Evolutionary conservation across 495 filamentous ascomycete species (phyloP).

Genomic region (Hyaloscypha variabilis): DNA sequence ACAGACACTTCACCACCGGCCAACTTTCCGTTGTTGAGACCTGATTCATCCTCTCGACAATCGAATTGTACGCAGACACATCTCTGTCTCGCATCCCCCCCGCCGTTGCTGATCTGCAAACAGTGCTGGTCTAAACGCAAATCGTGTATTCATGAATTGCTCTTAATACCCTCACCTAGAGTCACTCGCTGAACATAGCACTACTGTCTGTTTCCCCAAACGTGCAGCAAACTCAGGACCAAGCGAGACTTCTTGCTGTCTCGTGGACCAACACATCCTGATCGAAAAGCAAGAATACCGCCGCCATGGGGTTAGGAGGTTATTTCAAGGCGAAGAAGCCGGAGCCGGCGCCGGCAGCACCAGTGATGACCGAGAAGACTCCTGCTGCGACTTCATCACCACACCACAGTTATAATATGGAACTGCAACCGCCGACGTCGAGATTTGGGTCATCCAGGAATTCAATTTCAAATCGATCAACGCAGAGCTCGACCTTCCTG

Average conservation of each 20-base stretch:
- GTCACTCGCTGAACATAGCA: conserved; percentile 14
- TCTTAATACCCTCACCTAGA: conserved; percentile 14
- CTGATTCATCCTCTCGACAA: conserved; percentile 9
- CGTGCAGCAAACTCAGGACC: not conserved
- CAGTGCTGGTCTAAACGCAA: not conserved
- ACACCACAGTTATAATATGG: conserved; percentile 38
- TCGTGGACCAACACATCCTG: conserved; percentile 12
- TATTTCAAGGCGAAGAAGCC: conserved; percentile 63
- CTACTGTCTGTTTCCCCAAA: not conserved
- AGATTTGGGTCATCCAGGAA: conserved; percentile 50
- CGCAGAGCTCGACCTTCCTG: conserved; percentile 57
- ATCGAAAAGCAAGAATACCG: conserved; percentile 25
- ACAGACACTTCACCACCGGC: conserved; percentile 16
- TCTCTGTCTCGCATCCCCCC: not conserved
- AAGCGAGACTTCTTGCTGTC: conserved; percentile 22
- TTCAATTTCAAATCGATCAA: conserved; percentile 52
- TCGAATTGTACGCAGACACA: conserved; percentile 12
- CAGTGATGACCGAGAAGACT: conserved; percentile 31
- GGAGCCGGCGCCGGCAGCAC: conserved; percentile 29
- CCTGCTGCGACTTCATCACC: conserved; percentile 17
- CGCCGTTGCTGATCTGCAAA: conserved; percentile 1
- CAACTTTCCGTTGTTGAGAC: conserved; percentile 5
- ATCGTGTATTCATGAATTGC: conserved; percentile 19
- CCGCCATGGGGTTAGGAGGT: conserved; percentile 58
- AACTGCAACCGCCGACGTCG: conserved; percentile 48